phyloP scores from a whole-genome alignment of 148 eudicot species.

The Chenopodium quinoa region DNA sequence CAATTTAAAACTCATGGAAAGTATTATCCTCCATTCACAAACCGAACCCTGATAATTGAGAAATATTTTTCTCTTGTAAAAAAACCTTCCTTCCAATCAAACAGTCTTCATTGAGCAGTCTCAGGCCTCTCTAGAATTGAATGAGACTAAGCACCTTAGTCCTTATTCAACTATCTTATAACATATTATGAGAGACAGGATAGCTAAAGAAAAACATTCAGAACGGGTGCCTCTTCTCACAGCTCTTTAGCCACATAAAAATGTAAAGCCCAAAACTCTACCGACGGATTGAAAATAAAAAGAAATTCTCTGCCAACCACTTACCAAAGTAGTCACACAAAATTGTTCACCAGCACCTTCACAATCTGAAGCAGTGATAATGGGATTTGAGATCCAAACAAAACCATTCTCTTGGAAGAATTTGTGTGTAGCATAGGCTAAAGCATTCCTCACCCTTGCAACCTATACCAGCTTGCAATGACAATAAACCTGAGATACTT shows the following conservation, averaged over 20 bases:
- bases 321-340: conserved; percentile 97
- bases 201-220: conserved; percentile 1
- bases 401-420: conserved; percentile 98
- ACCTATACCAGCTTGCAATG: conserved; percentile 59
- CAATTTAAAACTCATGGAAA: neutral
- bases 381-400: conserved; percentile 97
- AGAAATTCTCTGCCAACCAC: conserved; percentile 23
- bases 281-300: neutral
- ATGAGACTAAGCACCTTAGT: neutral
- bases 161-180: neutral
- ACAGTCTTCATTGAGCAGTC: neutral
- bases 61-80: neutral
- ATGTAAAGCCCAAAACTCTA: neutral
- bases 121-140: neutral
- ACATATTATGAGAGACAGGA: neutral
- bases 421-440: conserved; percentile 91
- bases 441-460: conserved; percentile 92
- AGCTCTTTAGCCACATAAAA: neutral
- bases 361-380: conserved; percentile 95
- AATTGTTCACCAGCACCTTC: conserved; percentile 99
- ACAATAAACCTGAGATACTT: conserved; percentile 19
- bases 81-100: neutral
- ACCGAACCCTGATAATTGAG: neutral
- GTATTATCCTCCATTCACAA: neutral
- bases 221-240: neutral